Percentiles rank a stretch among this genome's conserved stretches.
Evolutionary conservation across 192 early-diverging fungal genomes (phyloP).

Genomic region (Coemansia sp.): DNA sequence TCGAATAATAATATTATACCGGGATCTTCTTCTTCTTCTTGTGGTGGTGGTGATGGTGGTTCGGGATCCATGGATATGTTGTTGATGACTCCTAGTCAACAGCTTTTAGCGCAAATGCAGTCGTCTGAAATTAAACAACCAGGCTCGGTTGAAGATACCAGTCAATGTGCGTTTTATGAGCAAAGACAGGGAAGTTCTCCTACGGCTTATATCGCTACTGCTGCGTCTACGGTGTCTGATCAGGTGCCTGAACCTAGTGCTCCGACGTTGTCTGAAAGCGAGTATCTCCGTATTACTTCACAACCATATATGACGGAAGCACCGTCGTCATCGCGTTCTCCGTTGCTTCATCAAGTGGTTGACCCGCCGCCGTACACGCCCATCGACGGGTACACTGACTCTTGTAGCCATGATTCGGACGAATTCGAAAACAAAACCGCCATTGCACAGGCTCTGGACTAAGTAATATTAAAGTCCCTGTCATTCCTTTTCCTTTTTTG

Average conservation of each 20-base stretch:
- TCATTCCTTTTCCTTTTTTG: neutral
- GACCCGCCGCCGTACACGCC: constrained; percentile 40
- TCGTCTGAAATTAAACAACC: neutral
- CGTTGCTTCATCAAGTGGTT: neutral
- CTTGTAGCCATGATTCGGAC: neutral
- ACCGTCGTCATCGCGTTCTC: neutral
- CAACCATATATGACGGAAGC: neutral
- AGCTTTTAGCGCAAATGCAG: neutral
- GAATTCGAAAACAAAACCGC: neutral
- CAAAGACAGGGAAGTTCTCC: neutral
- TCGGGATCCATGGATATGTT: too few relatives aligned
- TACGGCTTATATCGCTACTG: constrained; percentile 20
- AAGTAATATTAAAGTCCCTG: too few relatives aligned
- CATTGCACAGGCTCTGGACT: neutral
- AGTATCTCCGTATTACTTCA: constrained; percentile 9
- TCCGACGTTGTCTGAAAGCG: constrained; percentile 18
- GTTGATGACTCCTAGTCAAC: neutral
- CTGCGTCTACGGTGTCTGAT: neutral
- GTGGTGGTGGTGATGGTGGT: too few relatives aligned
- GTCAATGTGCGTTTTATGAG: neutral
- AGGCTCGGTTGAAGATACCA: neutral
- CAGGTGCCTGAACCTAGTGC: constrained; percentile 25
- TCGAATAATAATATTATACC: too few relatives aligned
- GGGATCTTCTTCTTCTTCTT: too few relatives aligned
- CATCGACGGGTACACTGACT: constrained; percentile 4